Conservation (phyloP, 441 rosid species). For the Populus hybrid region DNA sequence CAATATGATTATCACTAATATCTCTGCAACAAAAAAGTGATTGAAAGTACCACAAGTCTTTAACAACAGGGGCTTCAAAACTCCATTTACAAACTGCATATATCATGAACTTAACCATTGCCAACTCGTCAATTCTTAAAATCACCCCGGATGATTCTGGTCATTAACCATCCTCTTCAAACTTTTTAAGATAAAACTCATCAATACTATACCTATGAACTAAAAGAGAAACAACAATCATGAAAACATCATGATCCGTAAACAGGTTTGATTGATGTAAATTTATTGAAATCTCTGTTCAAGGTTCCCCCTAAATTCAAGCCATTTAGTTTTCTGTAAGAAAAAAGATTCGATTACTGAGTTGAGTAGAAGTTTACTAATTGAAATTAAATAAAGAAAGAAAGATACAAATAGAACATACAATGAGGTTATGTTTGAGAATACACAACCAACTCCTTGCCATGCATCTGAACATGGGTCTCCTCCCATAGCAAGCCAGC, state of each 20-base stretch:
- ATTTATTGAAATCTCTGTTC: constrained; percentile 43
- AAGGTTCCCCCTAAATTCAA: constrained; percentile 64
- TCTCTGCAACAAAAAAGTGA: constrained; percentile 52
- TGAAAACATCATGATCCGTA: background rate
- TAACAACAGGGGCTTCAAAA: background rate
- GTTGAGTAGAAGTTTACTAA: background rate
- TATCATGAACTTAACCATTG: background rate
- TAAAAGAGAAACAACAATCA: background rate
- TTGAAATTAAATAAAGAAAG: constrained; percentile 8
- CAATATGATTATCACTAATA: constrained; percentile 75
- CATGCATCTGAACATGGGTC: constrained; percentile 90
- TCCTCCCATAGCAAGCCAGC: constrained; percentile 81
- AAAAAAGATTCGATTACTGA: constrained; percentile 2
- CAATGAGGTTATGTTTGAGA: constrained; percentile 71
- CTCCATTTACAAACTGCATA: background rate
- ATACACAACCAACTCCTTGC: constrained; percentile 84
- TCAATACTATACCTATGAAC: background rate
- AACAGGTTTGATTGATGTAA: constrained; percentile 39
- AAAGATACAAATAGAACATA: constrained; percentile 24
- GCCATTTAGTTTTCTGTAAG: constrained; percentile 61
- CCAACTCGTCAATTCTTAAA: background rate
- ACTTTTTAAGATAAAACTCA: background rate
- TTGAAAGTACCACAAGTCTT: constrained; percentile 4
- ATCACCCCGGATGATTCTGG: background rate
- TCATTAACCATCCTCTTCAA: background rate